Base-by-base conservation (phyloP, 768 basidiomycete species). In the Naganishia onofrii region DNA sequence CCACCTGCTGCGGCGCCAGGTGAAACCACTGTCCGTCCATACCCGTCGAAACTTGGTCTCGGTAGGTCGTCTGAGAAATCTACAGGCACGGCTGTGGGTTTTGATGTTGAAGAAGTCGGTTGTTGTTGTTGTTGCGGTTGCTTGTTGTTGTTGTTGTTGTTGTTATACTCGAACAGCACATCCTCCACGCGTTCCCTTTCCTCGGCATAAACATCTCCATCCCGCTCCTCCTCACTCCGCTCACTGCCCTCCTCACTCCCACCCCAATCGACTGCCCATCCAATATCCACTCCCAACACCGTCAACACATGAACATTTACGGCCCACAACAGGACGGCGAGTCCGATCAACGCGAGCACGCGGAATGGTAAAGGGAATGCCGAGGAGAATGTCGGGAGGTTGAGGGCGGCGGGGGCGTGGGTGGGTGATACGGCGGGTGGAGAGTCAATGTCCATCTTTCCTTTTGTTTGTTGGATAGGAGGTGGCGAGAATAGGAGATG, bases 281-380 rank as follows among this genome's bases (percentile, higher is more conserved):
- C 83, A 0, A 86, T 87, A 79, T 99, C 93, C 48, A 98, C 82
- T 26, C 90, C 88, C 19, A 89, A 83, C 13, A 84, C 73, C 72
- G 88, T 84, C 55, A 98, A 87, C 58, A 90, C 86, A 80, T 98
- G 94, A 8, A 98, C 82, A 81, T 98, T 99, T 38, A 89, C 87
- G 0, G 93, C 93, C 93, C 95, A 99, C 72, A 89, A 89, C 4
- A 95, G 83, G 67, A 93, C 86, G 13, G 92, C 93, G 38, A 91
- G 74, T 23, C 90, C 89, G 66, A 87, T 84, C 69, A 96, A 85
- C 73, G 87, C 85, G 69, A 96, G 85, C 29, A 92, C 91, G 72
- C 96, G 90, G 79, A 93, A 97, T 0, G 96, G 95, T 0, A 99
- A 85, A 13, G 96, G 95, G 78, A 95, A 84, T 21, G 78, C 74